Conservation (phyloP, 2,329 filamentous ascomycete genomes). For the Cercospora beticola region DNA sequence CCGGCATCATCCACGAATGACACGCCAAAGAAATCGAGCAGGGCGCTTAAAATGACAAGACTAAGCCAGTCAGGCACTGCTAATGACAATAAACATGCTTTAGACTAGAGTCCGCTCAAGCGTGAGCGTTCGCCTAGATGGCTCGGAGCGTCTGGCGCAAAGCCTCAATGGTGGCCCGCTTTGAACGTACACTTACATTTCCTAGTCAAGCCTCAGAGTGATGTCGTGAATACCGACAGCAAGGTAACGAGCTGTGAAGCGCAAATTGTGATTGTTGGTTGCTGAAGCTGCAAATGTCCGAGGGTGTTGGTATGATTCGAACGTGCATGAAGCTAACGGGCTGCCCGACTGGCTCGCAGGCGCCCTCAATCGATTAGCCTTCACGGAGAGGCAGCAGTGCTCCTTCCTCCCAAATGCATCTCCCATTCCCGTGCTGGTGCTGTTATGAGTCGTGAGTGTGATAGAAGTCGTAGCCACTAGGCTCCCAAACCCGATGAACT, state of each 20-base stretch:
- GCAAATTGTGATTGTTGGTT: conserved; percentile 20
- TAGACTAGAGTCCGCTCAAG: conserved; percentile 1
- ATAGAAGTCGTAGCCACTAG: conserved; percentile 5
- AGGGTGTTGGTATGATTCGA: conserved; percentile 8
- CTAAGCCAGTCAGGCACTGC: conserved; percentile 5
- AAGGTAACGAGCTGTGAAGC: conserved; percentile 20
- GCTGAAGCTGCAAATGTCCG: conserved; percentile 7
- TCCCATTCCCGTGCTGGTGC: background rate
- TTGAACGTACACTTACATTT: conserved; percentile 8
- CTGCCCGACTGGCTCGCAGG: conserved; percentile 6
- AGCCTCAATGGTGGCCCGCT: background rate
- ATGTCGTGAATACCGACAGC: conserved; percentile 17
- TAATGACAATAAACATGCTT: background rate
- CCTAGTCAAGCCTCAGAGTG: background rate
- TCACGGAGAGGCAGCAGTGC: background rate
- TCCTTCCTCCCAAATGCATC: background rate
- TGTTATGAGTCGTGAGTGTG: background rate
- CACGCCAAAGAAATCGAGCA: background rate
- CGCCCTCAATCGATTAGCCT: background rate
- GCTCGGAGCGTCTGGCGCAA: conserved; percentile 9
- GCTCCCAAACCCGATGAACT: background rate
- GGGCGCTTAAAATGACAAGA: conserved; percentile 7
- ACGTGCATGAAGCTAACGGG: conserved; percentile 13
- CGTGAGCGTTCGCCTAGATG: conserved; percentile 4
- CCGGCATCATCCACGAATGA: conserved; percentile 1